These are phyloP conservation scores for Penicillium sclerotigenum DNA, from an alignment of 2,329 filamentous ascomycete genomes.

Conservation along the genomic window DNA sequence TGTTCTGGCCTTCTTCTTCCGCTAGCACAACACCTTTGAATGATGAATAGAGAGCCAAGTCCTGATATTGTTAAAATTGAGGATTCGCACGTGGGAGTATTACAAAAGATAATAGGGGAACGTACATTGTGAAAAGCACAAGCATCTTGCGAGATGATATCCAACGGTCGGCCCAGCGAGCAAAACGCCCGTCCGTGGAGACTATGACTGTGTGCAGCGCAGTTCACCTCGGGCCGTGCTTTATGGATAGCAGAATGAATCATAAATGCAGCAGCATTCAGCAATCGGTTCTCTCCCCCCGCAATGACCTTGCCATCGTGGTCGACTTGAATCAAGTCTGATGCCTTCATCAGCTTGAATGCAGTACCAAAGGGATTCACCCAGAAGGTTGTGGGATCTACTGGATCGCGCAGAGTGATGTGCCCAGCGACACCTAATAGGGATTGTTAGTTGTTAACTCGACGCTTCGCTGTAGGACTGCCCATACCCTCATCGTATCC, in stretches of 20 bases:
- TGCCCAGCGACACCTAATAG: conserved; percentile 59
- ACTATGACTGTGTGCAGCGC: conserved; percentile 55
- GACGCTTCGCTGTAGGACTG: background rate
- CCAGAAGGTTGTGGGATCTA: conserved; percentile 61
- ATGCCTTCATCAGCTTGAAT: conserved; percentile 61
- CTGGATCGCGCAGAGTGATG: conserved; percentile 61
- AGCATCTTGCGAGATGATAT: conserved; percentile 47
- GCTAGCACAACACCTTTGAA: conserved; percentile 55
- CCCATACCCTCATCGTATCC: conserved; percentile 51
- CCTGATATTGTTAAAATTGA: conserved; percentile 27
- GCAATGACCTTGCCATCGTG: conserved; percentile 61
- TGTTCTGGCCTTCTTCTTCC: conserved; percentile 53
- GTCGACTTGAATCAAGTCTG: conserved; percentile 66
- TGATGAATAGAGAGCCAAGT: conserved; percentile 51
- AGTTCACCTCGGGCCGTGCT: conserved; percentile 54
- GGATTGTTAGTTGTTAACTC: background rate
- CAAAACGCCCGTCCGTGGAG: conserved; percentile 50
- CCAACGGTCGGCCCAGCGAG: conserved; percentile 41
- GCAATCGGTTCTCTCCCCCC: conserved; percentile 50
- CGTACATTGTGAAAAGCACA: conserved; percentile 46
- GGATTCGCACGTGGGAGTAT: too few relatives aligned
- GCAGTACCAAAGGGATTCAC: conserved; percentile 64
- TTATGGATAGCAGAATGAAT: conserved; percentile 55
- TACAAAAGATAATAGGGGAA: background rate
- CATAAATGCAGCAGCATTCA: conserved; percentile 52